These are phyloP conservation scores for Starmerella vaccinii DNA, from an alignment of 805 yeast species.

Conservation along the genomic window DNA sequence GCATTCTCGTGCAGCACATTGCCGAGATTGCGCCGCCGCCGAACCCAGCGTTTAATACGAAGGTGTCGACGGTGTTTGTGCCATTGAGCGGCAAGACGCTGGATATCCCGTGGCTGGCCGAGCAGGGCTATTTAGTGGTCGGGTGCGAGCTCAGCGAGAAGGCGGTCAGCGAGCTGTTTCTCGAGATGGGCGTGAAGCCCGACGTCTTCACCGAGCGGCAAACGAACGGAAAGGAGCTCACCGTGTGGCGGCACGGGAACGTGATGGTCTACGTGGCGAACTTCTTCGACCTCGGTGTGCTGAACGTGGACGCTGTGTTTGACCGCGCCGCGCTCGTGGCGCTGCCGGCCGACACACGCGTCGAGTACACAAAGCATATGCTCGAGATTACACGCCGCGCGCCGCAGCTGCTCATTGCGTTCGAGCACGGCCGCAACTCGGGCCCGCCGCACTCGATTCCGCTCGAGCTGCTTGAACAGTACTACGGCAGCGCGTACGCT, in stretches of 20 bases:
- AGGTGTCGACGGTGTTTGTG: constrained; percentile 10
- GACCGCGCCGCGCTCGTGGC: constrained; percentile 22
- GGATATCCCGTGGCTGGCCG: constrained; percentile 14
- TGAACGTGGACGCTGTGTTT: constrained; percentile 13
- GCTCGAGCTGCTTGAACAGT: constrained; percentile 9
- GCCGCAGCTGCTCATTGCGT: constrained; percentile 17
- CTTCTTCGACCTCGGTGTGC: constrained; percentile 13
- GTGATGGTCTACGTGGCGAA: constrained; percentile 11
- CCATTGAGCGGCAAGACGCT: constrained; percentile 19
- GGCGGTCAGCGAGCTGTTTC: constrained; percentile 14
- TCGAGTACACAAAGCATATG: constrained; percentile 10
- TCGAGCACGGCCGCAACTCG: constrained; percentile 12
- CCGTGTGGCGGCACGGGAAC: background rate
- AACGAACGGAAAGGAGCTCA: constrained; percentile 2
- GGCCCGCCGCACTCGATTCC: constrained; percentile 18
- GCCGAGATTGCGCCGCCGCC: constrained; percentile 8
- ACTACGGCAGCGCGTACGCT: constrained; percentile 12
- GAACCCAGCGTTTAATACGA: background rate
- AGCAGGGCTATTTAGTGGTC: constrained; percentile 10
- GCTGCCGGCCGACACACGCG: constrained; percentile 11
- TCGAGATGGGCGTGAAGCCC: constrained; percentile 11
- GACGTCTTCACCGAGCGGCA: background rate
- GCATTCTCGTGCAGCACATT: constrained; percentile 10
- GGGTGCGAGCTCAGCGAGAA: constrained; percentile 17
- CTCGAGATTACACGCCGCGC: constrained; percentile 13